These are phyloP conservation scores for Ceratobasidium sp. DNA, from an alignment of 1,284 basidiomycete genomes.

Conservation along the genomic window DNA sequence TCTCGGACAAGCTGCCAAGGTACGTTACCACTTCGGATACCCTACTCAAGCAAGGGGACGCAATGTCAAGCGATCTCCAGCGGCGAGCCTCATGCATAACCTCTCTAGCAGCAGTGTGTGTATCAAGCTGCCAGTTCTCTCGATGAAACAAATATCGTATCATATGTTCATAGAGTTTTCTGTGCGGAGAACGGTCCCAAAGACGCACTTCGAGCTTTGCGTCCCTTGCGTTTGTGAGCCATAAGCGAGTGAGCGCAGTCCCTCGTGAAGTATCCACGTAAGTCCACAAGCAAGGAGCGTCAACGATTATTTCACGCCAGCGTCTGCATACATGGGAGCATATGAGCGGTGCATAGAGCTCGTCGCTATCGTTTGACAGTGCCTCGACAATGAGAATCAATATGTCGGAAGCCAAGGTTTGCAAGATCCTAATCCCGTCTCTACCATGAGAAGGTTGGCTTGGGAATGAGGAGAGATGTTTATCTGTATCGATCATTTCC, in stretches of 20 bases:
- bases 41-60: background rate
- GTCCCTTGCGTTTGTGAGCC: background rate
- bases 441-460: background rate
- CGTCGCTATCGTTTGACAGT: background rate
- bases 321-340: slow-evolving; percentile 11
- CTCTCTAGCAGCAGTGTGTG: background rate
- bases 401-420: background rate
- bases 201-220: background rate
- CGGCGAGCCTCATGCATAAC: background rate
- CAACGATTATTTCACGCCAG: background rate
- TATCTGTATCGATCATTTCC: no score
- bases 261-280: slow-evolving; percentile 7
- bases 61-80: slow-evolving; percentile 5
- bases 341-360: background rate
- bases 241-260: background rate
- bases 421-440: background rate
- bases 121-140: background rate
- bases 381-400: background rate
- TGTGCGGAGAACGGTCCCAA: background rate
- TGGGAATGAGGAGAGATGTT: no score
- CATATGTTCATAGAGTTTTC: background rate
- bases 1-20: background rate
- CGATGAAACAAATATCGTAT: background rate
- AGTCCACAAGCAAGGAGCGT: background rate
- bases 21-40: background rate